phyloP scores from a whole-genome alignment of 1,284 basidiomycete genomes.

The Irpex rosettiformis region DNA sequence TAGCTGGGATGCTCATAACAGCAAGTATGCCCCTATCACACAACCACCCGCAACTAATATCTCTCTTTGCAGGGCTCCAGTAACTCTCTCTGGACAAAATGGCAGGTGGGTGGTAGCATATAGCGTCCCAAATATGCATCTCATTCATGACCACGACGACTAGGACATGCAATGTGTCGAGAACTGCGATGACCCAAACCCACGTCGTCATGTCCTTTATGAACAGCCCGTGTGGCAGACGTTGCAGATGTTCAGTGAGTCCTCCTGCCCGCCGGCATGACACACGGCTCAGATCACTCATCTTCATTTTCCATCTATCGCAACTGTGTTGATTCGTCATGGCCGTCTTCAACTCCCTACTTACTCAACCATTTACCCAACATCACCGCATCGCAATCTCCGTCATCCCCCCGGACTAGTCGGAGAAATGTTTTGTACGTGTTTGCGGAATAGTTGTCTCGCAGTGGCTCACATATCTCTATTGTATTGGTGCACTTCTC shows the following conservation, averaged over 20 bases:
- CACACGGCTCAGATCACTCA: constrained; percentile 17
- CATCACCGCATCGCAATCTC: constrained; percentile 18
- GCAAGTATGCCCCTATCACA: constrained; percentile 33
- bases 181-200: constrained; percentile 68
- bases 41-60: constrained; percentile 14
- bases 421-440: constrained; percentile 90
- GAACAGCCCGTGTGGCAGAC: constrained; percentile 95
- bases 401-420: constrained; percentile 46
- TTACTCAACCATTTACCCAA: no score
- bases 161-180: constrained; percentile 97
- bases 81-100: constrained; percentile 80
- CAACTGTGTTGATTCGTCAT: background rate
- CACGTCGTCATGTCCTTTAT: constrained; percentile 63
- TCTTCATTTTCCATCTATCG: constrained; percentile 13
- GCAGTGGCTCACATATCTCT: constrained; percentile 28
- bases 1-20: constrained; percentile 80
- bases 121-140: constrained; percentile 5
- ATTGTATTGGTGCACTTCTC: background rate
- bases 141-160: no score
- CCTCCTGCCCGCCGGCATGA: constrained; percentile 7
- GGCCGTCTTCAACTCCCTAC: background rate
- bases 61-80: constrained; percentile 55
- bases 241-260: constrained; percentile 88
- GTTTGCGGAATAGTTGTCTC: constrained; percentile 18
- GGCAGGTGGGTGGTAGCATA: constrained; percentile 48